Percentiles rank a stretch among this genome's conserved stretches.
These are phyloP conservation scores for Pyrenula massariospora DNA, from an alignment of 495 filamentous ascomycete genomes.

Conservation along the genomic window DNA sequence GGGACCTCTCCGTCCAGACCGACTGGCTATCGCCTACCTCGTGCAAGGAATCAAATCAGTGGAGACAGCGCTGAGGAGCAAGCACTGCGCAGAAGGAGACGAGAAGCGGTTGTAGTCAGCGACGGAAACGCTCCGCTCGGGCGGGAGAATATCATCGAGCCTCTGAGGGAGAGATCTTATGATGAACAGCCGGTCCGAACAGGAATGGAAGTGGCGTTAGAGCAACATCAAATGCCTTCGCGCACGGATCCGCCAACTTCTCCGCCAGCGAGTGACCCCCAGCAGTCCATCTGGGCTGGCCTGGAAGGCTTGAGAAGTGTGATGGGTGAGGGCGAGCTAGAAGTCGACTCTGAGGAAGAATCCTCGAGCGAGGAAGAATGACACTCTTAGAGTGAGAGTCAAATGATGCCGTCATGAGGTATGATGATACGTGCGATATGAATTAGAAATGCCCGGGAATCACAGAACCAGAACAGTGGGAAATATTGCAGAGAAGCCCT, in stretches of 20 bases:
- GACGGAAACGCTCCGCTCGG: constrained; percentile 36
- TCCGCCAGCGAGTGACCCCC: not conserved
- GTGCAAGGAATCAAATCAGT: constrained; percentile 20
- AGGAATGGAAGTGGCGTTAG: not conserved
- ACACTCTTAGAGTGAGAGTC: too few relatives aligned
- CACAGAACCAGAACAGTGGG: too few relatives aligned
- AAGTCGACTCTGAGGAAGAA: not conserved
- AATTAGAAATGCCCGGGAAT: too few relatives aligned
- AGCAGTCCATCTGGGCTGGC: constrained; percentile 1
- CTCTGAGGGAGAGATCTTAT: constrained; percentile 15
- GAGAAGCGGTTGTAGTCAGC: constrained; percentile 45
- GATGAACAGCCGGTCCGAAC: not conserved
- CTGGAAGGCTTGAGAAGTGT: not conserved
- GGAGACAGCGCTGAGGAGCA: constrained; percentile 39
- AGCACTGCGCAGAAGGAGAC: constrained; percentile 31
- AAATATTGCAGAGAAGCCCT: too few relatives aligned
- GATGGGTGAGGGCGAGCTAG: not conserved
- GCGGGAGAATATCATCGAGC: constrained; percentile 38
- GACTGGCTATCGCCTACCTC: not conserved
- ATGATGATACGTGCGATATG: too few relatives aligned
- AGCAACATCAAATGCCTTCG: not conserved
- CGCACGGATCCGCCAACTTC: constrained; percentile 3
- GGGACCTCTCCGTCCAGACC: constrained; percentile 10
- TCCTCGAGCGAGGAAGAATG: not conserved
- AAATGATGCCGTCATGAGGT: constrained; percentile 11